These are phyloP conservation scores for Grosmannia huntii DNA, from an alignment of 2,329 filamentous ascomycete species.

Conservation along the genomic window DNA sequence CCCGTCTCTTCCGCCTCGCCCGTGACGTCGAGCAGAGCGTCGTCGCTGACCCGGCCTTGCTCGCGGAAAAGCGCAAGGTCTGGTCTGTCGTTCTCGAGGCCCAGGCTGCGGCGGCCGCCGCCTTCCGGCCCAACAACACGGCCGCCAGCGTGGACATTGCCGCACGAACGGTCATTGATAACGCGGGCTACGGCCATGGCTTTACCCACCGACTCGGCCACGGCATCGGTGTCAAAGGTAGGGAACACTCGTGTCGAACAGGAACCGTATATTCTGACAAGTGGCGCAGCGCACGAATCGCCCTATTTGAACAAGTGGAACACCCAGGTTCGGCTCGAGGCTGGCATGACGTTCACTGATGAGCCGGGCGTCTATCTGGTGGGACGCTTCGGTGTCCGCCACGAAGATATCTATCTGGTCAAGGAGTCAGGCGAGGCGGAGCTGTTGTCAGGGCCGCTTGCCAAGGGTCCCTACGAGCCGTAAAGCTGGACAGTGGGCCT, in stretches of 20 bases:
- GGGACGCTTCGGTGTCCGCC: conserved; percentile 46
- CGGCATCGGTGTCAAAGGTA: conserved; percentile 49
- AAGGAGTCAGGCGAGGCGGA: conserved; percentile 39
- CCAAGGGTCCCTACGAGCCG: conserved; percentile 5
- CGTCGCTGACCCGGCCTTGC: conserved; percentile 10
- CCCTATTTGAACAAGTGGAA: conserved; percentile 54
- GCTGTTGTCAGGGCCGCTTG: conserved; percentile 27
- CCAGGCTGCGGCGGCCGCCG: conserved; percentile 39
- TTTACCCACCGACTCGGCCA: conserved; percentile 53
- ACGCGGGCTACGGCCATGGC: conserved; percentile 42
- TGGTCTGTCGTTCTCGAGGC: conserved; percentile 52
- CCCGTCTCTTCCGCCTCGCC: background rate
- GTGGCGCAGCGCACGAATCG: conserved; percentile 39
- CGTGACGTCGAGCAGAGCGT: background rate
- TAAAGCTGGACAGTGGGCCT: background rate
- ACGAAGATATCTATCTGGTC: conserved; percentile 50
- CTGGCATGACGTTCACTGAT: conserved; percentile 51
- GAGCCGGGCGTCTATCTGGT: conserved; percentile 52
- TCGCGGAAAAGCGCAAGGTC: conserved; percentile 39
- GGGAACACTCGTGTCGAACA: background rate
- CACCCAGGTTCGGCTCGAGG: conserved; percentile 26
- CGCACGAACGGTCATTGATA: conserved; percentile 41
- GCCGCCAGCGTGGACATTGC: conserved; percentile 50
- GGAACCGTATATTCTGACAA: background rate
- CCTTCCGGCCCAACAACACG: conserved; percentile 36